These are phyloP conservation scores for Ambrosia hybrid DNA, from an alignment of 140 eudicot genomes.

Conservation along the genomic window DNA sequence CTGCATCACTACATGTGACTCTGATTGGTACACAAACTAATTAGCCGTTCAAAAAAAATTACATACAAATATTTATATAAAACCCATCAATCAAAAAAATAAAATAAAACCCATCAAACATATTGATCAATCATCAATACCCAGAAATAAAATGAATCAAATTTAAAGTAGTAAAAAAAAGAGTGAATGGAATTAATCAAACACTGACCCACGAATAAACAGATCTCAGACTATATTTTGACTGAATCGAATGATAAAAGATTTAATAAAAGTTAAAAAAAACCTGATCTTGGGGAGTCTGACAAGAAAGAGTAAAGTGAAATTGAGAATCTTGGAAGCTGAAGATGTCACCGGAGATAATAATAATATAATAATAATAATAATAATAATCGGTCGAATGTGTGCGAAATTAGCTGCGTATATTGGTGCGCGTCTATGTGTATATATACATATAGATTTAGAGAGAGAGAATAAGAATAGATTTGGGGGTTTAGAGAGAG, in stretches of 20 bases:
- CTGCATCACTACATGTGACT: slow-evolving; percentile 19
- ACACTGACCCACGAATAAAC: background rate
- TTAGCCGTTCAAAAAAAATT: background rate
- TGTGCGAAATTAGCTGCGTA: slow-evolving; percentile 36
- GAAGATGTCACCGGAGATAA: background rate
- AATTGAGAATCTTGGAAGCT: slow-evolving; percentile 21
- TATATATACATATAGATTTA: background rate
- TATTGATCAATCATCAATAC: too few relatives aligned
- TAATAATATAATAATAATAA: slow-evolving; percentile 18
- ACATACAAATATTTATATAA: too few relatives aligned
- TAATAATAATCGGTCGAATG: slow-evolving; percentile 22
- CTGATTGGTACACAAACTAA: background rate
- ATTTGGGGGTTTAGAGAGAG: slow-evolving; percentile 23
- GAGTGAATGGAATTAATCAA: background rate
- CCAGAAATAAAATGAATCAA: too few relatives aligned
- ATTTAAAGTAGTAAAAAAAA: background rate
- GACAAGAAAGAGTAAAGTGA: slow-evolving; percentile 22
- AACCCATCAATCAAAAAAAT: too few relatives aligned
- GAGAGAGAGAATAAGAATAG: background rate
- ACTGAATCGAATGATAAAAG: too few relatives aligned
- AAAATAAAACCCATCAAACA: too few relatives aligned
- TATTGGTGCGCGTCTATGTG: background rate
- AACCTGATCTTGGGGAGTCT: slow-evolving; percentile 15
- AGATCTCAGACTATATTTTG: slow-evolving; percentile 27
- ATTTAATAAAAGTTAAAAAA: too few relatives aligned